Percentiles rank a stretch among this genome's conserved stretches.
Evolutionary conservation across 2,329 filamentous ascomycete species (phyloP).

Genomic region (Arthrobotrys sinensis): DNA sequence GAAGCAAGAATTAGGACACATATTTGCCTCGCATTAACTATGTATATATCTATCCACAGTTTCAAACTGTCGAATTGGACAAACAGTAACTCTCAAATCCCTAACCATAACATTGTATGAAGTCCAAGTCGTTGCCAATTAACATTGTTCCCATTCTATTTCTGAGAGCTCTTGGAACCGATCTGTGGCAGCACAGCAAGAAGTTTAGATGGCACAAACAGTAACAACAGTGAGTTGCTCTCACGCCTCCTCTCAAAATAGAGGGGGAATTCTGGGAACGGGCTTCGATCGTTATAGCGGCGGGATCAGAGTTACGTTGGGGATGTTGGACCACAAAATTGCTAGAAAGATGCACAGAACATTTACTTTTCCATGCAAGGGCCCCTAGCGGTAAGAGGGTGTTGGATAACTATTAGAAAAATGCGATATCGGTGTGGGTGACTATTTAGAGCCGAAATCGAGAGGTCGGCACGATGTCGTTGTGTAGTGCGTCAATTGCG

Average conservation of each 20-base stretch:
- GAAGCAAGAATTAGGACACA: not conserved
- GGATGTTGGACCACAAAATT: not conserved
- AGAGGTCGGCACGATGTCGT: no score
- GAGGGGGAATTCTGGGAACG: not conserved
- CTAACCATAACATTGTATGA: constrained; percentile 1
- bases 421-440: constrained; percentile 11
- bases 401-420: not conserved
- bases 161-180: constrained; percentile 1
- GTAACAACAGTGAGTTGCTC: not conserved
- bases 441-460: no score
- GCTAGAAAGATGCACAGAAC: not conserved
- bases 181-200: constrained; percentile 9
- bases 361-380: not conserved
- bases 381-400: not conserved
- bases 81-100: constrained; percentile 1
- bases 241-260: not conserved
- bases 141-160: constrained; percentile 1
- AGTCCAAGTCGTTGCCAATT: not conserved
- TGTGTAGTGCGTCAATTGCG: no score
- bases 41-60: not conserved
- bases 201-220: constrained; percentile 21
- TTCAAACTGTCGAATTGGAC: not conserved
- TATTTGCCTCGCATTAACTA: not conserved
- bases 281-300: not conserved
- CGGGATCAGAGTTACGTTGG: constrained; percentile 6